Evolutionary conservation across 768 basidiomycete genomes (phyloP), one percentile per base, ranked within the genome.

Genomic region (Pulveroboletus sp.): DNA sequence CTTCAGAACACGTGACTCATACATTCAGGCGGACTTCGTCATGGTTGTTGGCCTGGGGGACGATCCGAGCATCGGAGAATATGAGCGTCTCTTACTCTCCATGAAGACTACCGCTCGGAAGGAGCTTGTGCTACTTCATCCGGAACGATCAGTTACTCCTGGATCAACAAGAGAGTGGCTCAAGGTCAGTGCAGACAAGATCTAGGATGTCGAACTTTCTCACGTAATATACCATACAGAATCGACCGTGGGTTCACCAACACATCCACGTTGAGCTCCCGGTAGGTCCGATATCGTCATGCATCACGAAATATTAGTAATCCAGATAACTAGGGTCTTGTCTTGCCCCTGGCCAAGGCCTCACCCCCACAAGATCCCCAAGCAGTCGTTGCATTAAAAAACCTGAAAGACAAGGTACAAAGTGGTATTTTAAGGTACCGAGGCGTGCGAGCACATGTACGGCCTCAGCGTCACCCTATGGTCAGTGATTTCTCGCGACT

Each of bases 31-130:
- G 14, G 93, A 97, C 70, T 94, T 82, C 63, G 89, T 96, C 33
- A 84, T 96, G 82, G 82, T 94, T 18, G 86, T 95, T 46, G 93
- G 91, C 8, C 87, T 94, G 81, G 94, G 90, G 4, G 93, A 96
- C 50, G 93, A 92, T 62, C 86, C 93, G 13, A 79, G 78, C 17
- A 73, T 93, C 6, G 96, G 96, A 11, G 96, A 99, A 71, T 98
- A 93, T 61, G 94, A 99, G 67, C 82, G 94, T 46, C 73, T 98
- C 4, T 71, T 99, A 18, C 75, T 97, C 37, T 93, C 93, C 1
- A 89, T 93, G 78, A 98, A 98, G 73, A 97, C 95, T 0, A 98
- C 95, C 0, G 96, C 95, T n/a, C 75, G 96, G 47, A 98, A 98
- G 69, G 96, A 99, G 65, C 80, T 99, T 26, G 86, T 99, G 5